phyloP scores from a whole-genome alignment of 306 rosid genomes.

The Vigna nakashimae region DNA sequence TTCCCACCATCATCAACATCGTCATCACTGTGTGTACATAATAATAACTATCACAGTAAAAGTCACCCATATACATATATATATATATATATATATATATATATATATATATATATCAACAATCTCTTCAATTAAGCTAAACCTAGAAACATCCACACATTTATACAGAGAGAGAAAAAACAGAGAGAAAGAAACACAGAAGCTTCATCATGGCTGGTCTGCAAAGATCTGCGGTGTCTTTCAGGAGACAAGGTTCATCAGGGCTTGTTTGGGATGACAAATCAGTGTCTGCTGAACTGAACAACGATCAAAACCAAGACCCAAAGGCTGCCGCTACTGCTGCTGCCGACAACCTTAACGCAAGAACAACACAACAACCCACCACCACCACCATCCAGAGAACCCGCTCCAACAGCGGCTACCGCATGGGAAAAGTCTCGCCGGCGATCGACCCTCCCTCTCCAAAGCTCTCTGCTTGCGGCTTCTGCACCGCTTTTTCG shows the following conservation, averaged over 20 bases:
- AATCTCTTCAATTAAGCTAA: background rate
- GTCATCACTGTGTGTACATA: no score
- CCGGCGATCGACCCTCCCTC: conserved; percentile 89
- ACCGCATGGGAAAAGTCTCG: conserved; percentile 64
- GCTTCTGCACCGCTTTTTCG: conserved; percentile 65
- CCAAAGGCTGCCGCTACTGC: conserved; percentile 1
- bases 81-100: no score
- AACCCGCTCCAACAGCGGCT: conserved; percentile 70
- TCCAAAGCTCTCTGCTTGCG: conserved; percentile 82
- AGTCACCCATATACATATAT: no score
- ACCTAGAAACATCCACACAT: conserved; percentile 24
- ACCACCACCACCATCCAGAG: conserved; percentile 52
- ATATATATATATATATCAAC: no score
- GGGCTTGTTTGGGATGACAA: conserved; percentile 89
- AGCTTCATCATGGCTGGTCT: conserved; percentile 62
- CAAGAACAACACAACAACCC: conserved; percentile 36
- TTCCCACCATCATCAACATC: no score
- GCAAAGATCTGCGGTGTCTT: conserved; percentile 82
- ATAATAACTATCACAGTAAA: no score
- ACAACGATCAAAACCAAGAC: background rate
- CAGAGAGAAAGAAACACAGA: conserved; percentile 8
- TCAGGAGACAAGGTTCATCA: conserved; percentile 90
- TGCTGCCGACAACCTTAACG: conserved; percentile 27
- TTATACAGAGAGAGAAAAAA: background rate
- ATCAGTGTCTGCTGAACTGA: conserved; percentile 60